phyloP scores from a whole-genome alignment of 225 moss, liverwort and hornwort species.

The Anthoceros angustus region DNA sequence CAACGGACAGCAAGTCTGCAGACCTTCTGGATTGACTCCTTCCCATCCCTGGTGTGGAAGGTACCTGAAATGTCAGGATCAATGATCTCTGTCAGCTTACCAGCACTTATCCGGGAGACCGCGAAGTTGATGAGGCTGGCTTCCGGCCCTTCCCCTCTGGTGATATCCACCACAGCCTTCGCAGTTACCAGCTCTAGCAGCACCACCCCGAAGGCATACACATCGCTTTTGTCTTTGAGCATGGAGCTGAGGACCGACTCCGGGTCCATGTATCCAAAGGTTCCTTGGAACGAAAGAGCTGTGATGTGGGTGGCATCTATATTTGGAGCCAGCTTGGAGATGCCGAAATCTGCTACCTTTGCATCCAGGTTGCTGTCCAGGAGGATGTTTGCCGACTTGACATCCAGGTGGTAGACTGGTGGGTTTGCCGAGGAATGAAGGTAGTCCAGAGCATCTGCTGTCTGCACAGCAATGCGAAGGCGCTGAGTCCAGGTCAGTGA shows the following conservation, averaged over 20 bases:
- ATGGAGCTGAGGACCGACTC: background rate
- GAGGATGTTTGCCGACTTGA: slow-evolving; percentile 10
- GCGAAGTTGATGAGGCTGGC: background rate
- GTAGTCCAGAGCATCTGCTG: slow-evolving; percentile 3
- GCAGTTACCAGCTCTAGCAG: background rate
- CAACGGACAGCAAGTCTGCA: background rate
- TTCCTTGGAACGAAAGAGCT: background rate
- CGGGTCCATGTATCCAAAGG: background rate
- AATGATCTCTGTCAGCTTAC: background rate
- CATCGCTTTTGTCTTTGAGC: background rate
- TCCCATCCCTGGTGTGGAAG: background rate
- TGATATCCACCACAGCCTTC: background rate
- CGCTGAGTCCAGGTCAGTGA: slow-evolving; percentile 8
- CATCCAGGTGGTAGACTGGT: slow-evolving; percentile 7
- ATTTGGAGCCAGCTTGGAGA: background rate
- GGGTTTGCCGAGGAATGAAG: background rate
- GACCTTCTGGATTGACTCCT: background rate
- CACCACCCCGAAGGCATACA: slow-evolving; percentile 1
- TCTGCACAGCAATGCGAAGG: slow-evolving; percentile 5
- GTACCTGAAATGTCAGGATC: background rate
- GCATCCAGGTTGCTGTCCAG: slow-evolving; percentile 7
- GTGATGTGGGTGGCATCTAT: background rate
- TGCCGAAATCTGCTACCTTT: background rate
- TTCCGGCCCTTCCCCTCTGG: slow-evolving; percentile 1
- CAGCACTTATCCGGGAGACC: background rate